Conservation (phyloP, 805 yeast genomes). For the Cephaloascus fragrans region DNA sequence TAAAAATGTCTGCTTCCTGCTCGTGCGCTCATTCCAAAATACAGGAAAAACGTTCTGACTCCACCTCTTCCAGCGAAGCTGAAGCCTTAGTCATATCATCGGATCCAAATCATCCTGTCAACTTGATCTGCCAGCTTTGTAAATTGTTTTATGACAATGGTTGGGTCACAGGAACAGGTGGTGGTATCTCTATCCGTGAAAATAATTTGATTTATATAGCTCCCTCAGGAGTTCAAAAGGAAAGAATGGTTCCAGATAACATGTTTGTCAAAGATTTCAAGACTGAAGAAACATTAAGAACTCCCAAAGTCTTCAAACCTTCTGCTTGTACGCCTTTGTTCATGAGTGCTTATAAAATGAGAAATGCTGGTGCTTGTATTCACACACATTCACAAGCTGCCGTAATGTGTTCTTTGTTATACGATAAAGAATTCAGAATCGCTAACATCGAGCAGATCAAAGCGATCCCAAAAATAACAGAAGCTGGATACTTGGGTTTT, state of each 20-base stretch:
- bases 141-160: slow-evolving; percentile 65
- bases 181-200: slow-evolving; percentile 75
- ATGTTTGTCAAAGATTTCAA: slow-evolving; percentile 66
- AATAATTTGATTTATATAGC: slow-evolving; percentile 61
- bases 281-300: slow-evolving; percentile 40
- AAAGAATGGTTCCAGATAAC: slow-evolving; percentile 71
- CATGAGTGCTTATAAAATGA: slow-evolving; percentile 53
- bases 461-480: slow-evolving; percentile 67
- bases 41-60: no score
- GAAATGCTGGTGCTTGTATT: slow-evolving; percentile 84
- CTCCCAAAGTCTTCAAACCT: slow-evolving; percentile 69
- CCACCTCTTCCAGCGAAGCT: no score
- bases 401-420: slow-evolving; percentile 68
- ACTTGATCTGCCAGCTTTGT: slow-evolving; percentile 76
- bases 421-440: slow-evolving; percentile 62
- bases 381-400: slow-evolving; percentile 92
- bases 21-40: no score
- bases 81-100: slow-evolving; percentile 21
- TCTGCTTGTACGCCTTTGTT: slow-evolving; percentile 91
- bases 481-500: slow-evolving; percentile 60
- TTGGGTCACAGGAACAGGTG: slow-evolving; percentile 96
- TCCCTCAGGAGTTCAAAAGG: slow-evolving; percentile 96
- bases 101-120: slow-evolving; percentile 71
- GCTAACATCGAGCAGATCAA: slow-evolving; percentile 85
- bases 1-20: no score